phyloP scores from a whole-genome alignment of 1,284 basidiomycete genomes.

The Vanrija humicola region DNA sequence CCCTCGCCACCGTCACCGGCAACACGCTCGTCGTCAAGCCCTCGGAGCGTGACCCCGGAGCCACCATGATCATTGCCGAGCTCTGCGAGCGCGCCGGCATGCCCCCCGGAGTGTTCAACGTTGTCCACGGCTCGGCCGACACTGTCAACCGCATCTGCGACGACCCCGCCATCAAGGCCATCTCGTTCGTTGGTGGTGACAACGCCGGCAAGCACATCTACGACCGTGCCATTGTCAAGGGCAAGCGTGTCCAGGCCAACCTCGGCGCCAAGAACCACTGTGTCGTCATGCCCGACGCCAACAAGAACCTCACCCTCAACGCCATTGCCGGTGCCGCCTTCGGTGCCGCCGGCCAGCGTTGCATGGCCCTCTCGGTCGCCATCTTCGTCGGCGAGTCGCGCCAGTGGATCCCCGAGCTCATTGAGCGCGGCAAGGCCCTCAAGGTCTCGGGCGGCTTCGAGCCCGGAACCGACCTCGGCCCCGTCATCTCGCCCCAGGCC shows the following conservation, averaged over 20 bases:
- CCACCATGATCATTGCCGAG: conserved; percentile 96
- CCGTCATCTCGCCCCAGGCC: conserved; percentile 85
- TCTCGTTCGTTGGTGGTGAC: conserved; percentile 97
- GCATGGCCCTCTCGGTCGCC: conserved; percentile 84
- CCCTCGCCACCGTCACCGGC: conserved; percentile 56
- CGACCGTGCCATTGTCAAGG: conserved; percentile 57
- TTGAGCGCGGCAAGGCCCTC: conserved; percentile 75
- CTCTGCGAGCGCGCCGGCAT: conserved; percentile 74
- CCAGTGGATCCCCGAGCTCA: conserved; percentile 79
- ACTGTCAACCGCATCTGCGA: conserved; percentile 95
- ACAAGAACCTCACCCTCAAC: conserved; percentile 90
- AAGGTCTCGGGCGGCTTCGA: conserved; percentile 91
- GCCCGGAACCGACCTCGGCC: conserved; percentile 78
- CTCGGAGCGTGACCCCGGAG: conserved; percentile 93
- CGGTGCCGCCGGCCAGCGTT: conserved; percentile 94
- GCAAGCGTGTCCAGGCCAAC: conserved; percentile 90
- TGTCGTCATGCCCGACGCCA: conserved; percentile 95
- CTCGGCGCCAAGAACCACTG: conserved; percentile 97
- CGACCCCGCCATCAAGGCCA: conserved; percentile 83
- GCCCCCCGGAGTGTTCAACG: conserved; percentile 72
- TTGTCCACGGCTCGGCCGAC: conserved; percentile 83
- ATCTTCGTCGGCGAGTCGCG: conserved; percentile 80
- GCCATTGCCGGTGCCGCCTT: conserved; percentile 93
- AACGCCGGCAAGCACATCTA: conserved; percentile 91
- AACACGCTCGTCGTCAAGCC: conserved; percentile 95